Base-by-base conservation (phyloP, 768 basidiomycete species). In the Pisolithus marmoratus region DNA sequence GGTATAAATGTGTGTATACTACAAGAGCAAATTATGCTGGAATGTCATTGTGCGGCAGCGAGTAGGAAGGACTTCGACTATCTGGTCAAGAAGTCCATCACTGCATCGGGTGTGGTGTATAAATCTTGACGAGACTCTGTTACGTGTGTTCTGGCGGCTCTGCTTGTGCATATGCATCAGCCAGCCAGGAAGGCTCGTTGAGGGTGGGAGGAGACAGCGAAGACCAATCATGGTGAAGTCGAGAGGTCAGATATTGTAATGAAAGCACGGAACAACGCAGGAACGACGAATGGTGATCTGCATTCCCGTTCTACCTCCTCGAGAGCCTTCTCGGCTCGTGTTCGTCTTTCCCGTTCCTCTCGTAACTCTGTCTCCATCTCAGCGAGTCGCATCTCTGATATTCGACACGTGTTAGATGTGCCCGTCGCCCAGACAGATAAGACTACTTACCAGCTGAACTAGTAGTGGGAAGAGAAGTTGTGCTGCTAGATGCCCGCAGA, bases 241-340 rank as follows among this genome's bases (percentile, higher is more conserved):
- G 75, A 73, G 53, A 78, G 56, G 50, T 73, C 74, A 19, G 80
- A 77, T 45, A 84, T 69, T 23, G 63, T 63, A 17, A 77, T 51
- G 49, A 83, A 82, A 12, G 80, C 78, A 9, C 79, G 77, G 52
- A 82, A 63, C 56, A 84, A 61, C 11, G 75, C 78, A 17, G 80
- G 81, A 5, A 81, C 79, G 38, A 83, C 67, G 54, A 84, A 85
- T 15, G 82, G 82, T 50, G 69, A 61, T 48, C 63, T 67, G 48
- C 74, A 74, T 60, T 84, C 82, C 42, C 71, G 65, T 54, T 74
- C 67, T 15, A 84, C 67, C 20, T 82, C 81, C 44, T 56, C 59
- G 52, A 83, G 56, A 14, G 66, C 63, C 12, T 59, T 63, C 54
- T 83, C 83, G 3, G 73, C 74, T 51, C 73, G 72, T n/a, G 63